Conservation (phyloP, 2,329 filamentous ascomycete species). For the Trichoderma asperellum region DNA sequence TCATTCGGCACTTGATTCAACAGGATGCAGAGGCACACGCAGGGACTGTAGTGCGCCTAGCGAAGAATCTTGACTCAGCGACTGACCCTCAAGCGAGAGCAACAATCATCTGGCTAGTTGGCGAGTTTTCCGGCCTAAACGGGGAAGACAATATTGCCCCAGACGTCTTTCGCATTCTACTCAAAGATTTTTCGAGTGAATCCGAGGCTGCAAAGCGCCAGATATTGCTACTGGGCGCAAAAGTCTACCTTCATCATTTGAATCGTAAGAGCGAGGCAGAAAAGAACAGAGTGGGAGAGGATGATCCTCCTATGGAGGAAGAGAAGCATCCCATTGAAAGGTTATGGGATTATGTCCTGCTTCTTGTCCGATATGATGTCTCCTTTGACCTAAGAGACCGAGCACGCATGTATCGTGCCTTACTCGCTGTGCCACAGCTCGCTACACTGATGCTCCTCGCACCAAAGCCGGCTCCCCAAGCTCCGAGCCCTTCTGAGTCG, state of each 20-base stretch:
- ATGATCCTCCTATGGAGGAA: conserved; percentile 39
- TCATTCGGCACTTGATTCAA: conserved; percentile 94
- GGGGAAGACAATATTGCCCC: conserved; percentile 88
- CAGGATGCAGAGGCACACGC: conserved; percentile 80
- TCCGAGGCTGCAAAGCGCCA: conserved; percentile 86
- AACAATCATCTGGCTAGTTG: conserved; percentile 96
- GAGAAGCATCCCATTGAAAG: conserved; percentile 68
- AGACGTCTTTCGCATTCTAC: conserved; percentile 85
- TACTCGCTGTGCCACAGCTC: conserved; percentile 82
- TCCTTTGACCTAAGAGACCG: conserved; percentile 95
- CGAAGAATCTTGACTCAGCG: conserved; percentile 87
- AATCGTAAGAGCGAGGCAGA: conserved; percentile 61
- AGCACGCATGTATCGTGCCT: conserved; percentile 81
- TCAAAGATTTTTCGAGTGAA: conserved; percentile 83
- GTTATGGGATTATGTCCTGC: conserved; percentile 82
- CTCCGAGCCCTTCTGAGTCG: conserved; percentile 84
- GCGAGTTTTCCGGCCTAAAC: conserved; percentile 83
- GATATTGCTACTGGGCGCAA: conserved; percentile 90
- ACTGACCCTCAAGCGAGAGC: conserved; percentile 87
- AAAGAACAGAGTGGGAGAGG: conserved; percentile 43
- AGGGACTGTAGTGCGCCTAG: conserved; percentile 84
- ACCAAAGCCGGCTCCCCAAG: conserved; percentile 90
- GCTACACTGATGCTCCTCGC: conserved; percentile 89
- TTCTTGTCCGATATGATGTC: conserved; percentile 87
- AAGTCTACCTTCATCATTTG: conserved; percentile 90